Evolutionary conservation across 1,284 basidiomycete species (phyloP), one percentile per base, ranked within the genome.

Genomic region (Mycosarcoma maydis): DNA sequence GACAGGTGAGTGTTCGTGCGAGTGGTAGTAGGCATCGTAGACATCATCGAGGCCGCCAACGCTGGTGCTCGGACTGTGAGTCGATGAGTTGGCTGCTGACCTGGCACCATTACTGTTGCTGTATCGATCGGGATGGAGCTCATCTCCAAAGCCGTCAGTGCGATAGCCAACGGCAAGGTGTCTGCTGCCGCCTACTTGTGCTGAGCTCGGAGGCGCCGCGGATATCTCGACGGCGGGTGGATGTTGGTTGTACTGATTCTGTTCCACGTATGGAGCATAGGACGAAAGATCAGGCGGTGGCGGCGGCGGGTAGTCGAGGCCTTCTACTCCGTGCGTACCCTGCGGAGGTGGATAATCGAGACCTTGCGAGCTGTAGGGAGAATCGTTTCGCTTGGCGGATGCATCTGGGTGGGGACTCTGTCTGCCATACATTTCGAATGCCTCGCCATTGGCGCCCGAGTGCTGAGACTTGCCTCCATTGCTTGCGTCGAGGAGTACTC

Each of bases 291-390:
- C 68, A 4, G 57, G 52, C 11, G 58, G 45, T 23, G 54, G 32
- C 22, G 61, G 62, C 4, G 72, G 65, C 24, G 58, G 72, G 29
- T 45, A 72, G 43, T 72, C 65, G 24, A 62, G 55, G 6, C 70
- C 70, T 1, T 71, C 62, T 9, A 65, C 64, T 39, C 64, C 62
- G 17, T 66, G 54, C 3, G 49, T 36, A 27, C 72, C 51, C 34
- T 41, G 39, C 10, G 68, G 66, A n/a, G 60, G 67, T 2, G 71
- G 67, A 23, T 67, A 73, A 40, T 73, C 70, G 22, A 73, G 62
- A 4, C 65, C 67, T 23, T 49, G 33, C 13, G 46, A 29, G 9
- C 22, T 26, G 32, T 58, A 68, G 1, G 61, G 61, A 33, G 47
- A 51, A 3, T 70, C 55, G n/a, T 24, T 47, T 3, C 19, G 41